Base-by-base conservation (phyloP, 129 eudicot genomes). In the Ambrosia artemisiifolia region DNA sequence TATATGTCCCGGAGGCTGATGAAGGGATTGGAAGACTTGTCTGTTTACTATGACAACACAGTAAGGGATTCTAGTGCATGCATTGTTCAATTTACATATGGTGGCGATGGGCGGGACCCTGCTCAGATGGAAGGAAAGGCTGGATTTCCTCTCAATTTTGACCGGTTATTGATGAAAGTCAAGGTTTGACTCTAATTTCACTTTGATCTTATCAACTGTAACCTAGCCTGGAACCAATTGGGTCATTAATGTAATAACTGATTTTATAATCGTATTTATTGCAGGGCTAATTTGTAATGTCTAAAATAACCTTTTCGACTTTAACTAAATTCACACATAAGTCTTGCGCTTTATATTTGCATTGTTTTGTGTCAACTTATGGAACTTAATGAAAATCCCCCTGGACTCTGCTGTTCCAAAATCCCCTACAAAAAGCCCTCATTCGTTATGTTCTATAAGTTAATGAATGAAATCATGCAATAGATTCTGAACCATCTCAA, bases 51-150 rank as follows among this genome's bases (percentile, higher is more conserved):
- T 80, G 98, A 94, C 72, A 79, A 79, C 78, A 94, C 98, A 47
- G 98, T 94, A 18, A 75, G 98, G 79, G 86, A 81, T 81, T 76
- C 98, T 18, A 90, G 93, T 86, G 83, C 89, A 60, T 84, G 83
- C 72, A 84, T 94, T 34, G 83, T 94, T 79, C 98, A 94, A 53
- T 94, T 94, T 75, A 47, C 78, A 33, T 94, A 94, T 68, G 98
- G 98, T 14, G 97, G 88, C 47, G 98, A 94, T 79, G 88, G 93
- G 59, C 80, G 92, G 91, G 98, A 94, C 75, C 97, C 98, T 3
- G 81, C 93, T n/a, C 86, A 90, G 69, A 94, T 94, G 98, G 98
- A 94, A 83, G 97, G 87, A 50, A 83, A 83, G 56, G 74, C 71
- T 7, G 98, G 98, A 19, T 76, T 80, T 63, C 98, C 98, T 48